Base-by-base conservation (phyloP, 345 rosid genomes). In the Tarenaya hassleriana region DNA sequence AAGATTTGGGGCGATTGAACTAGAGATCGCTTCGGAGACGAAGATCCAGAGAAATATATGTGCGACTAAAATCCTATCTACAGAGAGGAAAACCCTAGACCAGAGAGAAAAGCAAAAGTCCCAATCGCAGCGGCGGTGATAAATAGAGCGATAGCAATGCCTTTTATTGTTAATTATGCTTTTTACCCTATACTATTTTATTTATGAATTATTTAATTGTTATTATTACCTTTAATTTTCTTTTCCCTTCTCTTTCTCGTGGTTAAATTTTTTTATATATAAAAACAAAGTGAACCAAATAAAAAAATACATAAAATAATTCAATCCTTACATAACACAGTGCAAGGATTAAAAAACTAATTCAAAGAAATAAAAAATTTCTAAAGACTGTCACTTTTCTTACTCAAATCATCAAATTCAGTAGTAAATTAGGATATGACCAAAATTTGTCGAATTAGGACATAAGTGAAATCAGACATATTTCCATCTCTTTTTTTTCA, bases 401-500 rank as follows among this genome's bases (percentile, higher is more conserved):
- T 41, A 46, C 27, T 38, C 14, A 10, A 62, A 39, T 11, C 49
- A 29, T 34, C 34, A 27, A 40, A 48, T 33, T 39, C 29, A 47
- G 47, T n/a, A n/a, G n/a, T n/a, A 47, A 47, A 48, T 34, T 62
- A 46, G 34, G 10, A 38, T 35, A 40, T 29, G 61, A 33, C 5
- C 19, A 40, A 7, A 56, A 64, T 35, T 40, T 41, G 24, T 16
- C 16, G 17, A 34, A 41, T 10, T 13, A 10, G 33, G 13, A 54
- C 73, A 74, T 76, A 91, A 53, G 87, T 91, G 62, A 91, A 91
- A 76, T 91, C 96, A 0, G 86, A 80, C 81, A 77, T 59, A 70
- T 82, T 91, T 69, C 75, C 96, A 72, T 90, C 92, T 43, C n/a
- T n/a, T n/a, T n/a, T n/a, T 62, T 75, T 66, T 95, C 96, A 61